These are phyloP conservation scores for Blastobotrys apis DNA, from an alignment of 1,139 yeast species.

Conservation along the genomic window DNA sequence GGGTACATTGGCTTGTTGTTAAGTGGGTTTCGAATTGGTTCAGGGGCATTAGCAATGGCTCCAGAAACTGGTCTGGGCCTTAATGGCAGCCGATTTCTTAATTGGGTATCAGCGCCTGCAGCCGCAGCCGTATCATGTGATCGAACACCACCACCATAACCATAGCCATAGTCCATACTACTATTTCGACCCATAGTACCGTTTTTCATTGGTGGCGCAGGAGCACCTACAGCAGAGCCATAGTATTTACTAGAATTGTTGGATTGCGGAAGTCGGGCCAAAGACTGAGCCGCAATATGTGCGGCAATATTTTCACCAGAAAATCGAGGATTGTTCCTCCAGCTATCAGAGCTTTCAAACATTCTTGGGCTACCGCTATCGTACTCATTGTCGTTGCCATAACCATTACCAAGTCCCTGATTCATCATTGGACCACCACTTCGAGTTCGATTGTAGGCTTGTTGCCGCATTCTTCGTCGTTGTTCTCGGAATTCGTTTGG, in stretches of 20 bases:
- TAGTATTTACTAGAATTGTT: no score
- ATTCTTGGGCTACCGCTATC: no score
- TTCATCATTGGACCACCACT: background rate
- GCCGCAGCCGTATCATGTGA: background rate
- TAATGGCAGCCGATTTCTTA: background rate
- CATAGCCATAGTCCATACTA: background rate
- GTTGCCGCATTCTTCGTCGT: constrained; percentile 8
- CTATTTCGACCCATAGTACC: background rate
- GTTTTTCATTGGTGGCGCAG: background rate
- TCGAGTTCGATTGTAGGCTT: background rate
- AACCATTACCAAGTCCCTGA: background rate
- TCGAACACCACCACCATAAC: background rate
- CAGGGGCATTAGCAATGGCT: background rate
- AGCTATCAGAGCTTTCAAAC: no score
- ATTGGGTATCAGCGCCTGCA: background rate
- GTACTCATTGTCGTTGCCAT: background rate
- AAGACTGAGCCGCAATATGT: no score
- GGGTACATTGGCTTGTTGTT: constrained; percentile 4
- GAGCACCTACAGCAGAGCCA: background rate
- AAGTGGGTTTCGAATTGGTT: constrained; percentile 1
- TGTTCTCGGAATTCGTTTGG: constrained; percentile 6
- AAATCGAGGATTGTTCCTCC: no score
- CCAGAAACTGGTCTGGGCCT: background rate
- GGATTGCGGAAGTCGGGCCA: no score
- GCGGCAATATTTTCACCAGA: no score